These are phyloP conservation scores for Voacanga thouarsii DNA, from an alignment of 257 asterid species.

Conservation along the genomic window DNA sequence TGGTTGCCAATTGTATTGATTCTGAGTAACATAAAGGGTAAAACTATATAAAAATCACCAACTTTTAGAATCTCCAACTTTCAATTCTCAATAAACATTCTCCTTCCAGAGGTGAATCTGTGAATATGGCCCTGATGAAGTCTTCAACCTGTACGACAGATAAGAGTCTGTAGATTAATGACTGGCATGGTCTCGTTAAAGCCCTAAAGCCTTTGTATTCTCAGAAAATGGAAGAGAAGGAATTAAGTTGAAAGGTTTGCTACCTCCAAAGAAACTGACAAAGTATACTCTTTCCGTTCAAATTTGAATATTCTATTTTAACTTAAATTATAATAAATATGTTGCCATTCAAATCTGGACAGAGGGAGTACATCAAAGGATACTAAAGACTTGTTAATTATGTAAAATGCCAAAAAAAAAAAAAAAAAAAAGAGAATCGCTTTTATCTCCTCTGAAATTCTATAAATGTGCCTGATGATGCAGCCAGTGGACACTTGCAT, in stretches of 20 bases:
- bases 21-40: neutral
- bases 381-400: neutral
- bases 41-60: neutral
- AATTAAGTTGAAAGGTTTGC: neutral
- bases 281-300: neutral
- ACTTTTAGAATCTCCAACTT: slow-evolving; percentile 16
- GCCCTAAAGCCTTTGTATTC: neutral
- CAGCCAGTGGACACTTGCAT: neutral
- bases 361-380: neutral
- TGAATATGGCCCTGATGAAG: slow-evolving; percentile 83
- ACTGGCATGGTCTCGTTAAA: neutral
- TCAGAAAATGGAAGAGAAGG: neutral
- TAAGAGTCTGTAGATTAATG: slow-evolving; percentile 9
- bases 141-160: slow-evolving; percentile 62
- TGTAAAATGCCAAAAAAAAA: neutral
- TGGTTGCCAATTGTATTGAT: neutral
- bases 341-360: too few species aligned
- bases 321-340: too few species aligned
- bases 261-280: neutral
- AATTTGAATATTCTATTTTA: too few species aligned
- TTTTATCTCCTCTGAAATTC: neutral
- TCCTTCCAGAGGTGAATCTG: slow-evolving; percentile 83
- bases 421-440: too few species aligned
- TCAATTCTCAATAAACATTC: slow-evolving; percentile 77
- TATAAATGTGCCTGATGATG: neutral